Percentiles rank a stretch among this genome's conserved stretches.
phyloP scores from a whole-genome alignment of 352 stramenopile genomes.

The Globisporangium emineosum region DNA sequence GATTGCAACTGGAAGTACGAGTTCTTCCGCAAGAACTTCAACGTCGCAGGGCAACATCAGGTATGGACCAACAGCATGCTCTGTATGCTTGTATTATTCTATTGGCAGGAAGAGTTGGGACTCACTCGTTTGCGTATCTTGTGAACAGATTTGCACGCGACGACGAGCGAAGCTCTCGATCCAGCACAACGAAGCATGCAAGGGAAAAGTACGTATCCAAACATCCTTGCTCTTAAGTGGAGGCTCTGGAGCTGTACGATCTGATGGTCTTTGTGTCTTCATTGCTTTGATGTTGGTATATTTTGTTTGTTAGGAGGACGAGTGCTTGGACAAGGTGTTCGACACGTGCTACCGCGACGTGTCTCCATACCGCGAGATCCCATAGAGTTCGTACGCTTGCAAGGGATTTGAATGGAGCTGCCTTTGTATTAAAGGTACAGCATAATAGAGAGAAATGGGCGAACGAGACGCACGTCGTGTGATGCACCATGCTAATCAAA shows the following conservation, averaged over 20 bases:
- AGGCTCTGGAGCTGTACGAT: not conserved
- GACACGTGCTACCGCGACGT: conserved; percentile 85
- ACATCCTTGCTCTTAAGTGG: not conserved
- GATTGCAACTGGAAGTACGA: conserved; percentile 92
- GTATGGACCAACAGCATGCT: conserved; percentile 18
- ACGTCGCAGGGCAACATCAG: conserved; percentile 87
- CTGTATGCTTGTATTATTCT: not conserved
- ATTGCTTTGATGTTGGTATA: not conserved
- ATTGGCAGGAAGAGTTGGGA: too few relatives aligned
- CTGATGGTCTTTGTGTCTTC: not conserved
- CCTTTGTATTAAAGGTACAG: not conserved
- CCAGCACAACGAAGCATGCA: conserved; percentile 68
- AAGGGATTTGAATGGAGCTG: not conserved
- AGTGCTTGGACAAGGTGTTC: conserved; percentile 84
- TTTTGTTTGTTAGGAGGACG: conserved; percentile 51
- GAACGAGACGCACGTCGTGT: not conserved
- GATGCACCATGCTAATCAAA: not conserved
- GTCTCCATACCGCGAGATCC: conserved; percentile 80
- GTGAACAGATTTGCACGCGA: conserved; percentile 76
- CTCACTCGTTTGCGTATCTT: conserved; percentile 1
- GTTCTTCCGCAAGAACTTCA: conserved; percentile 90
- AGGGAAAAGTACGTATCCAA: conserved; percentile 50
- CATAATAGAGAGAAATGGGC: conserved; percentile 5
- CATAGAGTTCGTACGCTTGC: conserved; percentile 26
- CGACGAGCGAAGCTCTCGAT: conserved; percentile 86